Conservation (phyloP, 2,329 filamentous ascomycete genomes). For the Xylariaceae sp. region DNA sequence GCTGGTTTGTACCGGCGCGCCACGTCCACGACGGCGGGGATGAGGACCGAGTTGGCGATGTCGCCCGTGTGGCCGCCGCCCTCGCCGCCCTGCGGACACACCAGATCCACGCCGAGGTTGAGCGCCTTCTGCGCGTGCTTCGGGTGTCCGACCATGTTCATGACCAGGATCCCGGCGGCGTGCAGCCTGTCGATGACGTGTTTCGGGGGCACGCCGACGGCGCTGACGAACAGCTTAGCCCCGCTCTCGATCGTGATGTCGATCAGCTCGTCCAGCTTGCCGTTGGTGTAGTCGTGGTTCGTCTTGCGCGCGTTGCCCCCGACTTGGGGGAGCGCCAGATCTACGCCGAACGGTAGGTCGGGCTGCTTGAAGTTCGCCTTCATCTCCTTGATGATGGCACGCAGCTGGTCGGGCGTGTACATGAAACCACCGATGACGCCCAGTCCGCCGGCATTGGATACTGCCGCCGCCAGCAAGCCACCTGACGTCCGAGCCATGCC, state of each 20-base stretch:
- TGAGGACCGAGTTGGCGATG: conserved; percentile 76
- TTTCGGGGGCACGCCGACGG: conserved; percentile 78
- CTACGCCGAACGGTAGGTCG: conserved; percentile 78
- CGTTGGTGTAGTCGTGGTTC: conserved; percentile 92
- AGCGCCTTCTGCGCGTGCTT: conserved; percentile 88
- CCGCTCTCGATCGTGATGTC: conserved; percentile 79
- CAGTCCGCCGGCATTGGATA: conserved; percentile 82
- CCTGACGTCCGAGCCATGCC: conserved; percentile 88
- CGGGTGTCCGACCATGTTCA: conserved; percentile 97
- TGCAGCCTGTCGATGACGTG: conserved; percentile 72
- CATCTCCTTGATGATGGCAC: conserved; percentile 77
- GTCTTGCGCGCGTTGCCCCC: conserved; percentile 80
- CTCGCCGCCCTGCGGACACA: conserved; percentile 89
- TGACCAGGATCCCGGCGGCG: conserved; percentile 72
- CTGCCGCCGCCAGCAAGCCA: conserved; percentile 72
- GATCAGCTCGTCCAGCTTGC: conserved; percentile 81
- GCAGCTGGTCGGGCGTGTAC: conserved; percentile 70
- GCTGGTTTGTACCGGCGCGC: conserved; percentile 66
- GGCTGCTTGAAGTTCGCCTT: conserved; percentile 65
- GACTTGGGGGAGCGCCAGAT: conserved; percentile 85
- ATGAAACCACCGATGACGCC: conserved; percentile 68
- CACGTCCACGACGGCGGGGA: conserved; percentile 82
- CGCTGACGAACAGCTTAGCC: conserved; percentile 79
- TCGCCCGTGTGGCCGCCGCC: conserved; percentile 91
- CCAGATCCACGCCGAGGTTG: conserved; percentile 78